These are phyloP conservation scores for Boeremia lycopersici DNA, from an alignment of 2,329 filamentous ascomycete genomes.

Conservation along the genomic window DNA sequence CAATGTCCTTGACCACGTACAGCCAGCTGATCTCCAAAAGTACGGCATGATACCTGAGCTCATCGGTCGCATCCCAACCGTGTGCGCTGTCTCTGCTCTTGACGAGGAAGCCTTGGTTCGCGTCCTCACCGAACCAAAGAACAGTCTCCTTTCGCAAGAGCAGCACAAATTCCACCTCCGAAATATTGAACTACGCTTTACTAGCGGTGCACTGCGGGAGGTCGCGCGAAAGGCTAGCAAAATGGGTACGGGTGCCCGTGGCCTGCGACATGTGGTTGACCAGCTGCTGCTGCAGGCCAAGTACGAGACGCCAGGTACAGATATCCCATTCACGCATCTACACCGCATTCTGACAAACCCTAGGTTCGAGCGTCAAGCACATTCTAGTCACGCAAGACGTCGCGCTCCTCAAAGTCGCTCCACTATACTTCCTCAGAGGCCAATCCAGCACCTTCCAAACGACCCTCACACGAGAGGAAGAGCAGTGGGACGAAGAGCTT, in stretches of 20 bases:
- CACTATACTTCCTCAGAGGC: conserved; percentile 53
- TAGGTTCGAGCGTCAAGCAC: conserved; percentile 52
- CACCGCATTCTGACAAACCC: conserved; percentile 10
- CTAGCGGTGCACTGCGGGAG: conserved; percentile 77
- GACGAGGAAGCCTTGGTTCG: conserved; percentile 72
- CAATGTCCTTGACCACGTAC: conserved; percentile 72
- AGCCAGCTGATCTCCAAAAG: conserved; percentile 75
- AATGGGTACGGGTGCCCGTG: conserved; percentile 72
- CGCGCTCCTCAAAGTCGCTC: conserved; percentile 49
- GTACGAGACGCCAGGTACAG: conserved; percentile 54
- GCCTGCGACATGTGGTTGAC: conserved; percentile 56
- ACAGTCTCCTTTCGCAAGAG: conserved; percentile 87
- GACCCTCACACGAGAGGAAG: conserved; percentile 52
- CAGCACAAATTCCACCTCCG: conserved; percentile 84
- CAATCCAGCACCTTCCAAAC: conserved; percentile 49
- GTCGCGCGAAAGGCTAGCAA: conserved; percentile 73
- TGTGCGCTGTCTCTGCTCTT: conserved; percentile 82
- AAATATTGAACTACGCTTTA: conserved; percentile 78
- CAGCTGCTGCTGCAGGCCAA: conserved; percentile 53
- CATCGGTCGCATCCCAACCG: conserved; percentile 93
- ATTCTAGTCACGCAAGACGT: conserved; percentile 55
- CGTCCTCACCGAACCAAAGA: conserved; percentile 90
- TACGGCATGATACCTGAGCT: conserved; percentile 94
- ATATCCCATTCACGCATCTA: background rate
- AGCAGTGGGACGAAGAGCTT: conserved; percentile 52